Evolutionary conservation across 1,284 basidiomycete species (phyloP).

Genomic region (Irpex rosettiformis): DNA sequence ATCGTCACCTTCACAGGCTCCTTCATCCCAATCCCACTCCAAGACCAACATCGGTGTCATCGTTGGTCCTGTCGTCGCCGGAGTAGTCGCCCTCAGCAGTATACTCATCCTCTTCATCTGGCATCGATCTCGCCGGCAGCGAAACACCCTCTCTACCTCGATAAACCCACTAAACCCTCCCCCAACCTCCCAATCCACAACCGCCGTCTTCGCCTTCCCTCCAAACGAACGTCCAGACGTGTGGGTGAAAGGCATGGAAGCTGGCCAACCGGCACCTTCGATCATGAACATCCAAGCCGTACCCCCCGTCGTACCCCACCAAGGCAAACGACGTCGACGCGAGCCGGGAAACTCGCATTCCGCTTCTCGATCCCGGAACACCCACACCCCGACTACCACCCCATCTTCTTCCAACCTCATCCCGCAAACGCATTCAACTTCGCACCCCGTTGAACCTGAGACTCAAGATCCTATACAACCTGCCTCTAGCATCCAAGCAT

Average conservation of each 20-base stretch:
- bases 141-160: background rate
- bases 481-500: too few species aligned
- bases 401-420: too few species aligned
- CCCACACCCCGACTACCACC: background rate
- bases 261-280: background rate
- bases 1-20: background rate
- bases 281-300: background rate
- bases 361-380: background rate
- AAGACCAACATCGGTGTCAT: constrained; percentile 9
- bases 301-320: background rate
- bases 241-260: constrained; percentile 13
- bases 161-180: background rate
- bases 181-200: background rate
- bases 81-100: background rate
- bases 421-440: too few species aligned
- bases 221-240: constrained; percentile 1
- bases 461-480: too few species aligned
- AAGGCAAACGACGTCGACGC: background rate
- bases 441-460: background rate
- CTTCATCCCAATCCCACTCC: background rate
- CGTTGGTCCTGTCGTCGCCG: constrained; percentile 10
- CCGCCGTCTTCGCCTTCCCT: constrained; percentile 3
- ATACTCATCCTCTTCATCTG: constrained; percentile 1
- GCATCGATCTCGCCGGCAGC: background rate
- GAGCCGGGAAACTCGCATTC: background rate